phyloP scores from a whole-genome alignment of 495 filamentous ascomycete species.

The Filosporella fistucella region DNA sequence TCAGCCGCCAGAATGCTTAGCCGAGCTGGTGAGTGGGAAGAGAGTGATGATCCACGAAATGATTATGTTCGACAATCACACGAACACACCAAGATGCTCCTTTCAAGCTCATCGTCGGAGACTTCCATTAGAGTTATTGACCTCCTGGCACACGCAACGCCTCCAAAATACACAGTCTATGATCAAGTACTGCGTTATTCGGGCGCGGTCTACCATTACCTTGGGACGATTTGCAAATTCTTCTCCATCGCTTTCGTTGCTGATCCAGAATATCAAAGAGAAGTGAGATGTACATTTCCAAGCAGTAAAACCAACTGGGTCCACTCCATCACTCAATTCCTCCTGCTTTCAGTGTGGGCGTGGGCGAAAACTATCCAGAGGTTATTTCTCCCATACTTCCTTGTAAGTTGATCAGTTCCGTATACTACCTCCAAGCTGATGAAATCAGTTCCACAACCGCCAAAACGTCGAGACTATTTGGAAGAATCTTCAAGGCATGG shows the following conservation, averaged over 20 bases:
- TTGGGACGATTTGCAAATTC: slow-evolving; percentile 46
- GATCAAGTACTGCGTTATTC: background rate
- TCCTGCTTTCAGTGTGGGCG: slow-evolving; percentile 1
- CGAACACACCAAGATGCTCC: background rate
- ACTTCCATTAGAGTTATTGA: background rate
- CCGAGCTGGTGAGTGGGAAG: background rate
- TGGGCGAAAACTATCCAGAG: slow-evolving; percentile 4
- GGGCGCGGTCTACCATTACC: slow-evolving; percentile 29
- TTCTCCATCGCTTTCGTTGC: slow-evolving; percentile 47
- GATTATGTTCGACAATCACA: background rate
- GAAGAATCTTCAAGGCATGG: slow-evolving; percentile 44
- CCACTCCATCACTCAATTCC: slow-evolving; percentile 27
- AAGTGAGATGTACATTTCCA: slow-evolving; percentile 43
- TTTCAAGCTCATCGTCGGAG: background rate
- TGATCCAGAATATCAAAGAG: slow-evolving; percentile 55
- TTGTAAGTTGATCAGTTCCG: slow-evolving; percentile 19
- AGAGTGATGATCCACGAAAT: background rate
- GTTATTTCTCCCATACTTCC: background rate
- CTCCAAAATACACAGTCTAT: background rate
- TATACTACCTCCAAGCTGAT: slow-evolving; percentile 22
- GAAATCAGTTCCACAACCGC: slow-evolving; percentile 44
- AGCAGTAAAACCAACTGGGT: slow-evolving; percentile 23
- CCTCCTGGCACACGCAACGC: background rate
- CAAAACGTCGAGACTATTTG: slow-evolving; percentile 38
- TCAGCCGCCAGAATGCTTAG: background rate